phyloP scores from a whole-genome alignment of 2,329 filamentous ascomycete species.

The Monilinia fructigena region DNA sequence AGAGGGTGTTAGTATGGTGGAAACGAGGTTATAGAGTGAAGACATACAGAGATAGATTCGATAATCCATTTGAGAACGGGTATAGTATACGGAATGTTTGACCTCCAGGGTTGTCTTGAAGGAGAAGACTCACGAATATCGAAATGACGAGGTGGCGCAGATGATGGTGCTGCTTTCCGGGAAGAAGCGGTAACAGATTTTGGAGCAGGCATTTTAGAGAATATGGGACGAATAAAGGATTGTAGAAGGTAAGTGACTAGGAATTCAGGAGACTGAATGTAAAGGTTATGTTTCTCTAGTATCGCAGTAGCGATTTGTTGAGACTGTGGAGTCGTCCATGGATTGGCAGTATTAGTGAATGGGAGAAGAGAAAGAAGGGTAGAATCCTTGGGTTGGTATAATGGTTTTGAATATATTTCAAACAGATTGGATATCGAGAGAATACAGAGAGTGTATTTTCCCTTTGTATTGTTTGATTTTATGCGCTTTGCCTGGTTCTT shows the following conservation, averaged over 20 bases:
- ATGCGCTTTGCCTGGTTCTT: not conserved
- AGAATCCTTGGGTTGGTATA: not conserved
- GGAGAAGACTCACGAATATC: constrained; percentile 44
- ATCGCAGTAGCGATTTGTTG: constrained; percentile 40
- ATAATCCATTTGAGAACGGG: constrained; percentile 63
- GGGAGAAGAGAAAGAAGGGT: constrained; percentile 41
- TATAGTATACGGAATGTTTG: constrained; percentile 50
- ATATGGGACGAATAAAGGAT: constrained; percentile 64
- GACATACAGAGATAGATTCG: constrained; percentile 48
- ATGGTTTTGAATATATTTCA: not conserved
- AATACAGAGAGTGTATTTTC: constrained; percentile 29
- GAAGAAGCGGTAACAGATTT: constrained; percentile 55
- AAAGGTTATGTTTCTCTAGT: constrained; percentile 35
- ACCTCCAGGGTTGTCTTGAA: constrained; percentile 61
- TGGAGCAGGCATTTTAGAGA: constrained; percentile 54
- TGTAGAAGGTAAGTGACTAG: constrained; percentile 58
- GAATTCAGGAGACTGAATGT: constrained; percentile 40
- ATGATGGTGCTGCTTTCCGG: constrained; percentile 51
- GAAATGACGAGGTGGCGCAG: constrained; percentile 42
- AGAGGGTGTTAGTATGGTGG: constrained; percentile 2
- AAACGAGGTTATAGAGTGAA: constrained; percentile 12
- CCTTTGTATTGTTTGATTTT: constrained; percentile 24
- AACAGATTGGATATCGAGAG: constrained; percentile 24
- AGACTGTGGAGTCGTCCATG: constrained; percentile 44
- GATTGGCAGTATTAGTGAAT: constrained; percentile 39